Percentiles rank a stretch among this genome's conserved stretches.
phyloP scores from a whole-genome alignment of 2,329 filamentous ascomycete genomes.

The Penicillium nordicum region DNA sequence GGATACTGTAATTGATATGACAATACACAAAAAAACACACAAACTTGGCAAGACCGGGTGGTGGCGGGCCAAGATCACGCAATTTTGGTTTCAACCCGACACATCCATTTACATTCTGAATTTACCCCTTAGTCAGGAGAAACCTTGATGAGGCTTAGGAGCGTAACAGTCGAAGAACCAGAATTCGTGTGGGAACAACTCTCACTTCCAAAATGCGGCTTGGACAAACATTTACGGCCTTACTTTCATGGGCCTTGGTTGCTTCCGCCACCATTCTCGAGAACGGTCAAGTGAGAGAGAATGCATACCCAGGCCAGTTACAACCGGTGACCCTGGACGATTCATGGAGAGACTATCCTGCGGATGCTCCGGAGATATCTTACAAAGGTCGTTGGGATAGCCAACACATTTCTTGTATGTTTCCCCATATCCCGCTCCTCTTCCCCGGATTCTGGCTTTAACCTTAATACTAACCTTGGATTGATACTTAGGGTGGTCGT shows the following conservation, averaged over 20 bases:
- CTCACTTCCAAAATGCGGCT: constrained; percentile 17
- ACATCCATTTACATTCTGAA: neutral
- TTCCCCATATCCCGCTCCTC: neutral
- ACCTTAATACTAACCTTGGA: constrained; percentile 10
- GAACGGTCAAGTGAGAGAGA: constrained; percentile 42
- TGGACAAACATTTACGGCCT: constrained; percentile 4
- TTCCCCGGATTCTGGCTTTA: neutral
- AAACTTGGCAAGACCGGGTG: neutral
- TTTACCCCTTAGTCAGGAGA: constrained; percentile 3
- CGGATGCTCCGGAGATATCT: constrained; percentile 53
- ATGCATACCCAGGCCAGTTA: constrained; percentile 40
- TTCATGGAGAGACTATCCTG: constrained; percentile 49
- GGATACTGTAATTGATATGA: neutral
- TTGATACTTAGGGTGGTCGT: constrained; percentile 50
- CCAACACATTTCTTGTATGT: constrained; percentile 53
- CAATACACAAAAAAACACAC: neutral
- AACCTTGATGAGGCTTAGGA: neutral
- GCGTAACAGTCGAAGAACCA: neutral
- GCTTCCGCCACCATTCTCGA: constrained; percentile 41
- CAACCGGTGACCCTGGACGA: constrained; percentile 29
- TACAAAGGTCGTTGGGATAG: constrained; percentile 64
- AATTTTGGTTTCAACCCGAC: neutral
- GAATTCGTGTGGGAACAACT: neutral
- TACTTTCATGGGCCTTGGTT: constrained; percentile 15
- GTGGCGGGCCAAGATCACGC: constrained; percentile 5